Conservation (phyloP, 2,329 filamentous ascomycete species). For the Epichloe sylvatica region DNA sequence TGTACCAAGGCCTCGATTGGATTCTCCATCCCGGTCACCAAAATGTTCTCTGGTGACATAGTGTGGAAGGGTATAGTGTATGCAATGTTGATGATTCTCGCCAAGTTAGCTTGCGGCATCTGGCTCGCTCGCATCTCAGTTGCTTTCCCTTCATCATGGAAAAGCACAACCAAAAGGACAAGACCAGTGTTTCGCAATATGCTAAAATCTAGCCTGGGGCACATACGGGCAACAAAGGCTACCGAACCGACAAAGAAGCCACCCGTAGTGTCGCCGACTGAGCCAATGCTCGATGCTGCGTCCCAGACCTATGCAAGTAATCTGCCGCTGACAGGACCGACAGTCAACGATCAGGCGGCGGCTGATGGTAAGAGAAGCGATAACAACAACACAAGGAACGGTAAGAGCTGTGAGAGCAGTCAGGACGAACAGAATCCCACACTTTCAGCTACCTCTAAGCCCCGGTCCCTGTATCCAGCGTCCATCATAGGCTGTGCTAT, state of each 20-base stretch:
- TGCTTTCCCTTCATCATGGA: not conserved
- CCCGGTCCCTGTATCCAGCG: slow-evolving; percentile 51
- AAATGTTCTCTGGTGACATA: slow-evolving; percentile 49
- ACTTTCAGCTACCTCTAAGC: slow-evolving; percentile 24
- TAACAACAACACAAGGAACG: not conserved
- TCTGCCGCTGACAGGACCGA: not conserved
- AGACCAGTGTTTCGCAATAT: not conserved
- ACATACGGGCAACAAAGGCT: not conserved
- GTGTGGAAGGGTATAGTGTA: slow-evolving; percentile 66
- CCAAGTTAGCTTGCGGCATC: slow-evolving; percentile 44
- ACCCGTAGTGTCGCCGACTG: not conserved
- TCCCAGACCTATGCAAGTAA: not conserved
- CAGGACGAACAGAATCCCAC: not conserved
- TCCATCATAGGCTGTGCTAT: slow-evolving; percentile 53
- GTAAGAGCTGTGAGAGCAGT: no score
- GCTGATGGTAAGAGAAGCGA: not conserved
- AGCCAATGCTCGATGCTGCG: not conserved
- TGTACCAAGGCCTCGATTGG: slow-evolving; percentile 39
- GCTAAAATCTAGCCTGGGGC: not conserved
- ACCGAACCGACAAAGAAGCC: not conserved
- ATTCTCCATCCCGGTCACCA: slow-evolving; percentile 61
- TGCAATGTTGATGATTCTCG: slow-evolving; percentile 52
- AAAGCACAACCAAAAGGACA: not conserved
- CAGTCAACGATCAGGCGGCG: not conserved
- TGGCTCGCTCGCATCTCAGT: slow-evolving; percentile 34